Evolutionary conservation across 495 filamentous ascomycete species (phyloP).

Genomic region (Penicillium ucsense): DNA sequence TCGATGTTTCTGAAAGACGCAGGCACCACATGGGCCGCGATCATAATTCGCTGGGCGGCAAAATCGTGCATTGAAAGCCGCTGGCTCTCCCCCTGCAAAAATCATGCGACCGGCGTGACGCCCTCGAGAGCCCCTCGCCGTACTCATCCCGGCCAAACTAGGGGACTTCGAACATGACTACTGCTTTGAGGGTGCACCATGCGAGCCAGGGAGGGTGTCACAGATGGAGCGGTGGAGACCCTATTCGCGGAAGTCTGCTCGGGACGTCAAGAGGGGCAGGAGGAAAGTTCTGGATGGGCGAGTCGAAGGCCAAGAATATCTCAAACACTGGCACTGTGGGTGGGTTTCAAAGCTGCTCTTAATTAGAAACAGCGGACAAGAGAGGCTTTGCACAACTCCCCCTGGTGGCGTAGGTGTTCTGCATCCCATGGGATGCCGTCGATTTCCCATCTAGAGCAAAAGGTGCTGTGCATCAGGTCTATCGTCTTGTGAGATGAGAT

Average conservation of each 20-base stretch:
- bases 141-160: too few species aligned
- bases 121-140: conserved; percentile 4
- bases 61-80: background rate
- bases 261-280: too few species aligned
- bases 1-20: conserved; percentile 10
- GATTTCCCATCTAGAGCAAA: too few species aligned
- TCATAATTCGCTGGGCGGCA: conserved; percentile 6
- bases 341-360: conserved; percentile 9
- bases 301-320: background rate
- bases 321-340: conserved; percentile 6
- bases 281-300: too few species aligned
- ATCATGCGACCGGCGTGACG: conserved; percentile 15
- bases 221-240: too few species aligned
- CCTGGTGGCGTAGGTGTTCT: background rate
- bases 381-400: background rate
- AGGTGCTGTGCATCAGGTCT: too few species aligned
- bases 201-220: too few species aligned
- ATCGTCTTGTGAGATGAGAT: too few species aligned
- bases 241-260: too few species aligned
- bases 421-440: too few species aligned
- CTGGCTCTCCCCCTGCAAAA: conserved; percentile 3
- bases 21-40: background rate
- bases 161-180: too few species aligned
- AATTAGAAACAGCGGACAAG: conserved; percentile 8
- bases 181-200: too few species aligned